Conservation (phyloP, 1,139 yeast genomes). For the Sugiyamaella grinbergsii region DNA sequence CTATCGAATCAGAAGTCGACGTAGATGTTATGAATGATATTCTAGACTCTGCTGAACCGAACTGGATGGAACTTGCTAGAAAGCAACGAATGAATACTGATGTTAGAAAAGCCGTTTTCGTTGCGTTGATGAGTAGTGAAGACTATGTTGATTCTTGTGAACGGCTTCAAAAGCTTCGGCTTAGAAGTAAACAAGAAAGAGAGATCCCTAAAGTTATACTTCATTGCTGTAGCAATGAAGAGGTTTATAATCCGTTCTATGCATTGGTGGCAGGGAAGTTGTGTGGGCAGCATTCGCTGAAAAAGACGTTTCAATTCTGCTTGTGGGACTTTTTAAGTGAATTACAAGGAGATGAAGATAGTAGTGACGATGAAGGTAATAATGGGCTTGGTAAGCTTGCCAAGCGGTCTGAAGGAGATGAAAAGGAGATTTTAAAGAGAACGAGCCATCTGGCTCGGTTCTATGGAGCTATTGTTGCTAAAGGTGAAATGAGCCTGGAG, state of each 20-base stretch:
- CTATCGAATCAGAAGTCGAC: conserved; percentile 27
- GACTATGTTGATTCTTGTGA: conserved; percentile 88
- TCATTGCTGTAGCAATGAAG: conserved; percentile 85
- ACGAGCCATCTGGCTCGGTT: conserved; percentile 76
- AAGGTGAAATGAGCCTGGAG: conserved; percentile 72
- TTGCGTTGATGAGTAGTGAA: conserved; percentile 92
- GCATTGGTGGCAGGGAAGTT: conserved; percentile 76
- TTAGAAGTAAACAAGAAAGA: conserved; percentile 80
- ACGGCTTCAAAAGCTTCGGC: conserved; percentile 73
- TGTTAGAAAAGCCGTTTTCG: conserved; percentile 87
- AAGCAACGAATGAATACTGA: conserved; percentile 94
- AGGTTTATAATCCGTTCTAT: conserved; percentile 87
- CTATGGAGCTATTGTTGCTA: conserved; percentile 72
- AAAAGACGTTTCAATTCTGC: conserved; percentile 84
- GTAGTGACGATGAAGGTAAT: conserved; percentile 41
- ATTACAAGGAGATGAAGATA: conserved; percentile 56
- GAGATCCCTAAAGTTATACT: conserved; percentile 84
- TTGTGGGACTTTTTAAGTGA: conserved; percentile 88
- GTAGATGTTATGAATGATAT: conserved; percentile 52
- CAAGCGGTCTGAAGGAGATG: conserved; percentile 38
- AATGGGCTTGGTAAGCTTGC: conserved; percentile 17
- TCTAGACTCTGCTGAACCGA: conserved; percentile 71
- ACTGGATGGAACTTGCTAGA: conserved; percentile 86
- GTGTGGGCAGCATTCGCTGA: conserved; percentile 63
- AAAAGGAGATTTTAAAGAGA: conserved; percentile 56